These are phyloP conservation scores for Lactifluus subvellereus DNA, from an alignment of 768 basidiomycete species.

Conservation along the genomic window DNA sequence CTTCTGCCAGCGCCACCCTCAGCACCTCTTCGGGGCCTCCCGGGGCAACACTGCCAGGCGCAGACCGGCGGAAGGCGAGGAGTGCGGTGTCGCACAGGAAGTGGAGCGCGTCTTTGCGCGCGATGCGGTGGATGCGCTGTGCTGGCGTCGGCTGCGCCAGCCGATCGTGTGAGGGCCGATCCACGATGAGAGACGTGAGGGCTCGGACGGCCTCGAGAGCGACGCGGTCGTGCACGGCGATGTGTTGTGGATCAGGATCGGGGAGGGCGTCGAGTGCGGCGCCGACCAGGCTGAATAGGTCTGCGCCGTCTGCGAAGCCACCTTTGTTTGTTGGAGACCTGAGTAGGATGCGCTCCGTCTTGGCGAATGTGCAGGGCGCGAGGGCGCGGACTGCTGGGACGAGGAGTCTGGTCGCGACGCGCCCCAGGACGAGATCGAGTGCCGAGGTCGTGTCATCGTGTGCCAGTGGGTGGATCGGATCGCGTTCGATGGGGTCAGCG, in stretches of 20 bases:
- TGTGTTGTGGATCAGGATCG: background rate
- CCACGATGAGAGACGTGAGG: conserved; percentile 6
- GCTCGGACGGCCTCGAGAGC: conserved; percentile 12
- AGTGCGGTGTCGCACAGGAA: conserved; percentile 11
- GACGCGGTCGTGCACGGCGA: background rate
- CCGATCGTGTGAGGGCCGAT: background rate
- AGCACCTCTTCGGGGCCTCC: background rate
- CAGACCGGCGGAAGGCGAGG: conserved; percentile 3
- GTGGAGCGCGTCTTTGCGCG: conserved; percentile 18
- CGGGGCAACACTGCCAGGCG: background rate
- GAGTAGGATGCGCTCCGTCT: background rate
- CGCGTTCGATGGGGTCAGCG: background rate
- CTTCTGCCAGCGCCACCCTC: background rate
- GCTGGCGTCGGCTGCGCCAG: background rate
- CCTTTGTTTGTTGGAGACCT: background rate
- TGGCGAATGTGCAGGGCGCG: conserved; percentile 12
- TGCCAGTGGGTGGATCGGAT: background rate
- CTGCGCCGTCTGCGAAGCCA: background rate
- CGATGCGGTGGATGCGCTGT: conserved; percentile 13
- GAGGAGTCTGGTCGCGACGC: background rate
- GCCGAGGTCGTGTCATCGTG: background rate
- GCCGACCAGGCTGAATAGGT: background rate
- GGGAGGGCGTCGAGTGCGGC: background rate
- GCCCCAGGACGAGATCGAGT: conserved; percentile 3
- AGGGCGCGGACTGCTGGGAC: conserved; percentile 10